phyloP scores from a whole-genome alignment of 441 rosid genomes.

The Eruca vesicaria region DNA sequence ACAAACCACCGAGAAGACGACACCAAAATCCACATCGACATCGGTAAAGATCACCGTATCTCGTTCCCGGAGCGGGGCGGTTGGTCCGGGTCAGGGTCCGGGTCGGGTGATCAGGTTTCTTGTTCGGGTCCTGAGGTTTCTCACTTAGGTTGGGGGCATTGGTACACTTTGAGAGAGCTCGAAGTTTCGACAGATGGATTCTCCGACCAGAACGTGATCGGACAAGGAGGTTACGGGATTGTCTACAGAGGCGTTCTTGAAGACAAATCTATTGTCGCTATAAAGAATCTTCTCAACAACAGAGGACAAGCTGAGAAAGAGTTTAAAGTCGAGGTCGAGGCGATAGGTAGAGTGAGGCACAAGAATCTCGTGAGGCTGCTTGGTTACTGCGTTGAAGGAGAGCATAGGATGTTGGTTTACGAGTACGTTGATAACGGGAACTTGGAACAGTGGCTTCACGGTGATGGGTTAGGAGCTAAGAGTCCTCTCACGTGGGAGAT shows the following conservation, averaged over 20 bases:
- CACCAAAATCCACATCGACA: slow-evolving; percentile 70
- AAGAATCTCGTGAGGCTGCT: slow-evolving; percentile 90
- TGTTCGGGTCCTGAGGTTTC: slow-evolving; percentile 33
- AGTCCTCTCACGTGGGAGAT: slow-evolving; percentile 93
- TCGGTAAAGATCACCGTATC: slow-evolving; percentile 81
- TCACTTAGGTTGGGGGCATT: slow-evolving; percentile 38
- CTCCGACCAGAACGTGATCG: slow-evolving; percentile 27
- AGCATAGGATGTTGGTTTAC: slow-evolving; percentile 90
- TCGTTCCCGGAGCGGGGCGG: slow-evolving; percentile 64
- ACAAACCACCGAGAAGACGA: slow-evolving; percentile 46
- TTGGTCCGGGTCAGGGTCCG: slow-evolving; percentile 55
- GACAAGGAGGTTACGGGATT: slow-evolving; percentile 27
- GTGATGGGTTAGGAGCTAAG: slow-evolving; percentile 62
- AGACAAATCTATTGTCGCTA: slow-evolving; percentile 27
- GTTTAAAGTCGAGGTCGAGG: slow-evolving; percentile 92
- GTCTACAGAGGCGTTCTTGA: slow-evolving; percentile 31
- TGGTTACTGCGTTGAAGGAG: slow-evolving; percentile 97
- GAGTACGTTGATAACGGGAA: slow-evolving; percentile 88
- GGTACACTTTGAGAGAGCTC: slow-evolving; percentile 30
- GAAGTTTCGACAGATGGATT: slow-evolving; percentile 35
- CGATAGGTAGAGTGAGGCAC: slow-evolving; percentile 87
- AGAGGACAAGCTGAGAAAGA: slow-evolving; percentile 98
- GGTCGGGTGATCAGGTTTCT: slow-evolving; percentile 50
- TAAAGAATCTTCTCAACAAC: slow-evolving; percentile 28
- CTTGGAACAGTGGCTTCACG: slow-evolving; percentile 93